These are phyloP conservation scores for Colletotrichum agaves DNA, from an alignment of 2,329 filamentous ascomycete genomes.

Conservation along the genomic window DNA sequence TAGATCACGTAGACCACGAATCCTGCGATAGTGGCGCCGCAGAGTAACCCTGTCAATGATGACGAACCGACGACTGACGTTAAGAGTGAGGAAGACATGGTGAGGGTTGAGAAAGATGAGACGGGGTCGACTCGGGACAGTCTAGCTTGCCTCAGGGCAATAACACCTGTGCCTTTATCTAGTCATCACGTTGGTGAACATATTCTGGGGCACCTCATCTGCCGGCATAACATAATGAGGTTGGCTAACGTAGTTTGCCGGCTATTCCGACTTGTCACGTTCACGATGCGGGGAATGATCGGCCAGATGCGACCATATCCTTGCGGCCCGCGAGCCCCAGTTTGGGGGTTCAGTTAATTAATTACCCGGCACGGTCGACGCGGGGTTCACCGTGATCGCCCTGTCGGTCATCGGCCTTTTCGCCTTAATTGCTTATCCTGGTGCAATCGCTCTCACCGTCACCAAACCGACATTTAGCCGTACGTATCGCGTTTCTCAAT, in stretches of 20 bases:
- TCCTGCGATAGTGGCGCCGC: background rate
- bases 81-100: background rate
- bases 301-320: background rate
- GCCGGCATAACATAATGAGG: too few relatives aligned
- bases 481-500: too few relatives aligned
- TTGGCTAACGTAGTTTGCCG: background rate
- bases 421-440: too few relatives aligned
- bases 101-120: background rate
- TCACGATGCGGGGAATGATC: background rate
- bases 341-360: background rate
- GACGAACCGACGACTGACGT: background rate
- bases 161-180: background rate
- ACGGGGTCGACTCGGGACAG: background rate
- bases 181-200: too few relatives aligned
- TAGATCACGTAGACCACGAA: slow-evolving; percentile 7
- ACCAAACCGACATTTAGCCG: too few relatives aligned
- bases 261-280: background rate
- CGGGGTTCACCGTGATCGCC: background rate
- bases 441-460: too few relatives aligned
- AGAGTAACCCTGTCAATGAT: background rate
- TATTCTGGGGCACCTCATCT: too few relatives aligned
- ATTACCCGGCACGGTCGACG: too few relatives aligned
- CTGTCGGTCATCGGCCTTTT: background rate
- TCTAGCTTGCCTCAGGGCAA: too few relatives aligned
- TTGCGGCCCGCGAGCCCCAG: background rate